Base-by-base conservation (phyloP, 2,329 filamentous ascomycete species). In the Tolypocladium tropicale region DNA sequence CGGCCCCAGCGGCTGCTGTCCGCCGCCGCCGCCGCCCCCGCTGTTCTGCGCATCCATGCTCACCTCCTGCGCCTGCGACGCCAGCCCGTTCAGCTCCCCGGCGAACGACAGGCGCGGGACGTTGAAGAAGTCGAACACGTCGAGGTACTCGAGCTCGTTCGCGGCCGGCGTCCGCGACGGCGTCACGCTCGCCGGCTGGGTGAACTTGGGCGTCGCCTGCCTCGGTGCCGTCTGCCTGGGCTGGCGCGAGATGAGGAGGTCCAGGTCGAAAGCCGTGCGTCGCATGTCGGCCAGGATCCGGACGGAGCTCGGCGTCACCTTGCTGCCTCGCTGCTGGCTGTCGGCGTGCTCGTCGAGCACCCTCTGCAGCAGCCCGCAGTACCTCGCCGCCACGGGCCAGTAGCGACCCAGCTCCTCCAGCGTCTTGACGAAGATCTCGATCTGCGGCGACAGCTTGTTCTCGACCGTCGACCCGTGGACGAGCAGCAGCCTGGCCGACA, bases 51-150 rank as follows among this genome's bases (percentile, higher is more conserved):
- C 60, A 14, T 68, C 61, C 59, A 68, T 63, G 4, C 63, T 65
- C n/a, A 61, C 58, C n/a, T 62, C 61, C 33, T 54, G 58, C 53
- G 53, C 62, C 36, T 54, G 58, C 53, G 54, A 58, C 50, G 60
- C 63, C 1, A 57, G 57, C 23, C 65, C 62, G 36, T 65, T 67
- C 46, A 50, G 12, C 54, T 76, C 73, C 12, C 73, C 70, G 33
- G 73, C 73, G 25, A 80, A 70, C 0, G 82, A 80, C 28, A 96
- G 74, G 21, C 90, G 78, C 1, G 92, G 92, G 56, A 95, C 84
- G 67, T 96, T 96, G 77, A 96, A 96, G 67, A 95, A 96, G 63
- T 94, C 90, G 68, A 96, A 96, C 0, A 96, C 89, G 64, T 96
- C 91, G 3, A 96, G 76, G 67, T 95, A 95, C 68, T 95, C 92